Evolutionary conservation across 2,329 filamentous ascomycete genomes (phyloP).

Genomic region (Penicillium janthinellum): DNA sequence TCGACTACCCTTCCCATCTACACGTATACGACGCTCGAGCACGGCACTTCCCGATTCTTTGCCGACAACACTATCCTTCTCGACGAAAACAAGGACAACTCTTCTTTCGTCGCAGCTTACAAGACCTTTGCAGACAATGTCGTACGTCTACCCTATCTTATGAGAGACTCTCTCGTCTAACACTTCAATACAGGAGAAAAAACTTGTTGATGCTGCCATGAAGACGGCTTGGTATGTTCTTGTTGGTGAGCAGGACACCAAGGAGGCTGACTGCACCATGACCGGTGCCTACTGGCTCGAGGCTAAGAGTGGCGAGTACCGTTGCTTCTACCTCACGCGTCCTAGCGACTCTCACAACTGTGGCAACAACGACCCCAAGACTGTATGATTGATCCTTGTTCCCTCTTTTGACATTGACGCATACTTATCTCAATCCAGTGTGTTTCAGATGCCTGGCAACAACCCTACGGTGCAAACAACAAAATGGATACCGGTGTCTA

Average conservation of each 20-base stretch:
- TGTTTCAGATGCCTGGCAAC: slow-evolving; percentile 1
- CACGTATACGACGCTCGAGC: background rate
- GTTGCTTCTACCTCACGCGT: slow-evolving; percentile 5
- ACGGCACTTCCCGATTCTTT: background rate
- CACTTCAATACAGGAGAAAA: background rate
- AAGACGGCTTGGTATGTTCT: slow-evolving; percentile 1
- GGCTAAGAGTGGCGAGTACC: background rate
- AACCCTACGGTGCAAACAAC: background rate
- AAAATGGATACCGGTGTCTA: slow-evolving; percentile 1
- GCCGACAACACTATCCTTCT: background rate
- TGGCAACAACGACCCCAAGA: background rate
- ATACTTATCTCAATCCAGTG: background rate
- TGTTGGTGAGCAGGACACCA: background rate
- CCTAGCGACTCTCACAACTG: background rate
- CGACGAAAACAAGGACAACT: background rate
- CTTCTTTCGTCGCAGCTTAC: background rate
- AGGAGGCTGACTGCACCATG: slow-evolving; percentile 1
- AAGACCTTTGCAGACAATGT: background rate
- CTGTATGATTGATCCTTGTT: background rate
- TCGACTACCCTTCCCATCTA: slow-evolving; percentile 1
- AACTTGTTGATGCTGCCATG: background rate
- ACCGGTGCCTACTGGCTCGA: slow-evolving; percentile 6
- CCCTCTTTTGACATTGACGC: no score
- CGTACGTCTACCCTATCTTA: background rate
- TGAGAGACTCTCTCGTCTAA: background rate